Evolutionary conservation across 257 asterid genomes (phyloP), one percentile per base, ranked within the genome.

Genomic region (Ligustrum vulgare): DNA sequence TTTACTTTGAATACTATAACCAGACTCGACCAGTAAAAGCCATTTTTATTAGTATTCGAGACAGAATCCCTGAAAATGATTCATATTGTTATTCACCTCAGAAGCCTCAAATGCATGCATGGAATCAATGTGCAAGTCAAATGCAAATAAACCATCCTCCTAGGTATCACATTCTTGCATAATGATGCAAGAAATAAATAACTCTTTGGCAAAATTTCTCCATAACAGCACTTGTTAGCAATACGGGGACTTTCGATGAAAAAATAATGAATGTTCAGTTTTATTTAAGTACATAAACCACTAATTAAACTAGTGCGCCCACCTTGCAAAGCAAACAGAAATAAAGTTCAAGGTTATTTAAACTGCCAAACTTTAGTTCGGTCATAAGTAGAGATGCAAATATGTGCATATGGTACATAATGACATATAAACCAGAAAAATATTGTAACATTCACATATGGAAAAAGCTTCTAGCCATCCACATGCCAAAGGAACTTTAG

Each of bases 51-150:
- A n/a, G n/a, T n/a, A n/a, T n/a, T n/a, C n/a, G n/a, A n/a, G n/a
- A n/a, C n/a, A n/a, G n/a, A n/a, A n/a, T n/a, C n/a, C n/a, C n/a
- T n/a, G n/a, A n/a, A n/a, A n/a, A n/a, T n/a, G n/a, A n/a, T n/a
- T n/a, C n/a, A 28, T 28, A 28, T 28, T 28, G 1, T 28, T 28
- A 28, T 28, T 28, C 31, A 28, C 31, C 31, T 28, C 1, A 28
- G 31, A 28, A 28, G 31, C 31, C 31, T 28, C 31, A 28, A 1
- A 28, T 28, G 31, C 5, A 45, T 41, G 51, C 5, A 45, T 41
- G 51, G 79, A 16, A 67, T 86, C 90, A 70, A 88, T 86, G 62
- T 86, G 90, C 85, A 81, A 77, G 78, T 86, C 88, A 77, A 86
- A 86, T 25, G 80, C 77, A 70, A 86, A 83, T 60, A 86, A 75